Percentiles rank a stretch among this genome's conserved stretches.
These are phyloP conservation scores for Penicillium olsonii DNA, from an alignment of 2,329 filamentous ascomycete species.

Conservation along the genomic window DNA sequence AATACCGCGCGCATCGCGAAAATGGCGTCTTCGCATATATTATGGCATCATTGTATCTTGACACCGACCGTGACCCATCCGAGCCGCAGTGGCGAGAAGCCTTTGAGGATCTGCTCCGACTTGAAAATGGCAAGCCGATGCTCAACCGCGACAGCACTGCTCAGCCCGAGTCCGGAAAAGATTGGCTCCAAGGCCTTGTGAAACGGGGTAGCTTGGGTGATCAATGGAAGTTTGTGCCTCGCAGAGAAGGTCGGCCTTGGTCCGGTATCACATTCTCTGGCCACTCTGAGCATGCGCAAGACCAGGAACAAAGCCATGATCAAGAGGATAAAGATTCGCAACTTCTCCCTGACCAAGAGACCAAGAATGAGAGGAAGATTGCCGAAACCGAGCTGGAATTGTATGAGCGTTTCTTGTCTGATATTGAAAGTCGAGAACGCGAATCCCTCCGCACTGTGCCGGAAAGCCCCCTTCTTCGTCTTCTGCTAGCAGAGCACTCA, in stretches of 20 bases:
- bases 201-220: constrained; percentile 45
- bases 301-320: constrained; percentile 5
- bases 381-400: constrained; percentile 53
- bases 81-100: constrained; percentile 57
- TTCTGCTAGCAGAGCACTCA: constrained; percentile 36
- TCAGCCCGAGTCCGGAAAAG: constrained; percentile 33
- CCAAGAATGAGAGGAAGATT: constrained; percentile 24
- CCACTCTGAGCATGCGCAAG: constrained; percentile 8
- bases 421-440: constrained; percentile 36
- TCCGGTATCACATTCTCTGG: constrained; percentile 25
- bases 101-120: constrained; percentile 60
- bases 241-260: constrained; percentile 23
- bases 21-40: constrained; percentile 36
- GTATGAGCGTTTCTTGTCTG: constrained; percentile 52
- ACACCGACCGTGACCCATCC: constrained; percentile 34
- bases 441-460: constrained; percentile 29
- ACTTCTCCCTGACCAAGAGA: constrained; percentile 12
- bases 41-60: constrained; percentile 33
- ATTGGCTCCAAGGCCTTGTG: constrained; percentile 44
- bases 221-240: constrained; percentile 37
- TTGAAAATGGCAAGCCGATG: constrained; percentile 48
- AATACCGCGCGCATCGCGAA: constrained; percentile 28
- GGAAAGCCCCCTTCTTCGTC: constrained; percentile 38
- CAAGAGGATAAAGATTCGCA: too few species aligned
- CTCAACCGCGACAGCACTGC: constrained; percentile 34